Base-by-base conservation (phyloP, 1,284 basidiomycete species). In the Calocybe gambosa region DNA sequence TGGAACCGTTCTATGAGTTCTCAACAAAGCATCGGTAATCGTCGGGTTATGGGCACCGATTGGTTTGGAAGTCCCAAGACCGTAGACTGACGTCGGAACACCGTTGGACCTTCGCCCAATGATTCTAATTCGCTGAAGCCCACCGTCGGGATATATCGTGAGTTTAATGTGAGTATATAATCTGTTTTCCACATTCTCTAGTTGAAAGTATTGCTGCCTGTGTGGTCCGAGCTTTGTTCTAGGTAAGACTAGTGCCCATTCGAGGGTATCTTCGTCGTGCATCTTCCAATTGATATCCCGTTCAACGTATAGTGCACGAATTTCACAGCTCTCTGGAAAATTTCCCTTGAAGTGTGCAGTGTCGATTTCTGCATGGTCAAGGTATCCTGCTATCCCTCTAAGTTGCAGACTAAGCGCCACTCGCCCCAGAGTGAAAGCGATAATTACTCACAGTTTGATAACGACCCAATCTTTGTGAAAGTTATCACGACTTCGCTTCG, bases 291-390 rank as follows among this genome's bases (percentile, higher is more conserved):
- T 63, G 37, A 77, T 67, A 49, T 71, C 70, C 20, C 70, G 69
- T 34, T 67, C 58, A 49, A 66, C 70, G 44, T 64, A 63, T 43
- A 81, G 69, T 5, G 81, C 93, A 62, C 91, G 84, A 19, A 96
- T 62, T 59, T 92, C 89, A 62, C 85, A 89, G 51, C 85, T 89
- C 53, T 93, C 87, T 6, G 93, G 93, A 61, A 93, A 99, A 66
- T 99, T 99, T 42, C 95, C 95, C 58, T 91, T 91, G 70, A 97
- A 98, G 71, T 95, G 89, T 2, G 87, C 84, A 0, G 95, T 97
- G 65, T 99, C 95, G 49, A 99, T 83, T 62, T 96, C 92, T 23
- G 84, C 80, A 50, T 85, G 78, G 44, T 85, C 78, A 13, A 98
- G 73, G 51, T 75, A 71, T 7, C 92, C 91, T 12, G 80, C 68